Conservation (phyloP, 2,329 filamentous ascomycete species). For the Aspergillus hortae region DNA sequence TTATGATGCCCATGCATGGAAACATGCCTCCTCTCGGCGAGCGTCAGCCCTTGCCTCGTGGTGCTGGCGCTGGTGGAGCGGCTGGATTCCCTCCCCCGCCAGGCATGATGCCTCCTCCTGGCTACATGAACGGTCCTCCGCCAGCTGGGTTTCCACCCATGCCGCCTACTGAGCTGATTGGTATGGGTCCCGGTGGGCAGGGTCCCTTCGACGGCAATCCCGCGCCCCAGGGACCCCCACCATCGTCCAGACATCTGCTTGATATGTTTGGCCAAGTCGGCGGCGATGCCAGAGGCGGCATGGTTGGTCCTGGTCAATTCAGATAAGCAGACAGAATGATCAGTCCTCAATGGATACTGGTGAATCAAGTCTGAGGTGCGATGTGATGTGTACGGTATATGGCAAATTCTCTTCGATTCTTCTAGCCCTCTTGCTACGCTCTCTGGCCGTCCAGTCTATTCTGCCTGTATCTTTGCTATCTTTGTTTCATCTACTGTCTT, state of each 20-base stretch:
- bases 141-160: constrained; percentile 40
- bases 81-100: constrained; percentile 35
- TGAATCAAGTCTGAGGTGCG: not conserved
- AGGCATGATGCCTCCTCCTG: constrained; percentile 45
- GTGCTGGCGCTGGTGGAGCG: constrained; percentile 24
- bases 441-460: not conserved
- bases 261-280: constrained; percentile 43
- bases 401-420: not conserved
- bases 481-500: not conserved
- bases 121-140: constrained; percentile 42
- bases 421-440: not conserved
- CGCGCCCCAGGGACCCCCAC: constrained; percentile 35
- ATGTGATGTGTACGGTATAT: not conserved
- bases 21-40: constrained; percentile 33
- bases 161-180: constrained; percentile 37
- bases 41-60: constrained; percentile 36
- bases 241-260: constrained; percentile 38
- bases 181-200: constrained; percentile 31
- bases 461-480: not conserved
- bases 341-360: not conserved
- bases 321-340: constrained; percentile 19
- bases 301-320: constrained; percentile 35
- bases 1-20: constrained; percentile 35
- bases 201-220: constrained; percentile 34
- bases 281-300: constrained; percentile 33